Evolutionary conservation across 1,284 basidiomycete species (phyloP).

Genomic region (Ganoderma meredithae): DNA sequence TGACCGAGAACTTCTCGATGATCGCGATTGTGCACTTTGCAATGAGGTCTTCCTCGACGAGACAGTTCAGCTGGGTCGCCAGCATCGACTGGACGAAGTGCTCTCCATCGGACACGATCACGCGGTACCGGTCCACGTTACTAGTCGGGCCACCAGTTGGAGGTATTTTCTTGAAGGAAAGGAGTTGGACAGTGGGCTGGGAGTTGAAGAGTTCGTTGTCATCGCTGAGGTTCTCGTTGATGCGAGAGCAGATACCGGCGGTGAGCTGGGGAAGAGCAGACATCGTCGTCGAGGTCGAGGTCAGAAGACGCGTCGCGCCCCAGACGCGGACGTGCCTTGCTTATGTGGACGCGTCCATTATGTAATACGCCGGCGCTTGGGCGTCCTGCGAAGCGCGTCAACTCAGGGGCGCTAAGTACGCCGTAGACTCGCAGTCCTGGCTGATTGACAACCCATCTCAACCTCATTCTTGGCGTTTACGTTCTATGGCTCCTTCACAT

Average conservation of each 20-base stretch:
- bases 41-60: conserved; percentile 77
- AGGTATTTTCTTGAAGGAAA: conserved; percentile 83
- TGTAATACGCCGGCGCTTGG: not conserved
- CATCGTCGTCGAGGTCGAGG: conserved; percentile 33
- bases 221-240: conserved; percentile 54
- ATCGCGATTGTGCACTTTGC: conserved; percentile 78
- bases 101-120: conserved; percentile 83
- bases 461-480: not conserved
- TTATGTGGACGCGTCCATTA: conserved; percentile 34
- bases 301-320: conserved; percentile 30
- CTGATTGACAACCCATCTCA: not conserved
- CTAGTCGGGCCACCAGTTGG: conserved; percentile 49
- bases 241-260: conserved; percentile 60
- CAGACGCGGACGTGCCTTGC: conserved; percentile 30
- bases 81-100: conserved; percentile 94
- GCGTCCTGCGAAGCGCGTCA: no score
- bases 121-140: conserved; percentile 66
- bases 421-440: no score
- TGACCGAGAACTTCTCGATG: conserved; percentile 84
- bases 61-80: conserved; percentile 87
- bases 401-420: no score
- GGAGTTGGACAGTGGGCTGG: conserved; percentile 78
- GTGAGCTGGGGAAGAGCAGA: conserved; percentile 53
- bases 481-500: not conserved
- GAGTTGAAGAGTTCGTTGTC: conserved; percentile 61